These are phyloP conservation scores for Endocalyx cinctus DNA, from an alignment of 2,329 filamentous ascomycete species.

Conservation along the genomic window DNA sequence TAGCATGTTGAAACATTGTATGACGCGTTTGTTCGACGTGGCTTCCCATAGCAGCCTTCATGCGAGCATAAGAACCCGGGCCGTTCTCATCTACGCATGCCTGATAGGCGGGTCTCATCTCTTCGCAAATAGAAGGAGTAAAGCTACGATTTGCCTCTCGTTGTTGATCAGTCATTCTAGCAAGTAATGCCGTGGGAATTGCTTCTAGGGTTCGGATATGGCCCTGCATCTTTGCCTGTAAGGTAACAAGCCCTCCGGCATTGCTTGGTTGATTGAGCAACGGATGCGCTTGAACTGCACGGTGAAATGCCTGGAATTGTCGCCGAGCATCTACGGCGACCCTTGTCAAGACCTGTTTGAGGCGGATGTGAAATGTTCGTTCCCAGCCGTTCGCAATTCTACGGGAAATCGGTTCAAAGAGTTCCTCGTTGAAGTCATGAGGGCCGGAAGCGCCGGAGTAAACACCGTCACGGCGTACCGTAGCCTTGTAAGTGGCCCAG, in stretches of 20 bases:
- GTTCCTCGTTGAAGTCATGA: slow-evolving; percentile 22
- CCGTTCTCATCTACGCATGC: slow-evolving; percentile 39
- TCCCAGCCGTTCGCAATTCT: slow-evolving; percentile 23
- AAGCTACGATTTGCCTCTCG: slow-evolving; percentile 51
- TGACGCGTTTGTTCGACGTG: slow-evolving; percentile 37
- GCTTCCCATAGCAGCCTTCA: slow-evolving; percentile 44
- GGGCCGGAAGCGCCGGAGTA: slow-evolving; percentile 22
- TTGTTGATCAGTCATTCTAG: slow-evolving; percentile 39
- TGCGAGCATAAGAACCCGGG: slow-evolving; percentile 41
- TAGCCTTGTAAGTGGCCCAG: slow-evolving; percentile 53
- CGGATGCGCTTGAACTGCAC: slow-evolving; percentile 14
- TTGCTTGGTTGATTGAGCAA: slow-evolving; percentile 13
- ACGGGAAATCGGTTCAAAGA: slow-evolving; percentile 19
- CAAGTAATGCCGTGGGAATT: slow-evolving; percentile 26
- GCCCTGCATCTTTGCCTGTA: slow-evolving; percentile 32
- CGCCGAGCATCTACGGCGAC: slow-evolving; percentile 12
- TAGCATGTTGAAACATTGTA: slow-evolving; percentile 46
- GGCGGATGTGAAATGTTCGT: slow-evolving; percentile 15
- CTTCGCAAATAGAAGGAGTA: slow-evolving; percentile 38
- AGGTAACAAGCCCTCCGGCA: slow-evolving; percentile 25
- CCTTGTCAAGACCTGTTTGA: slow-evolving; percentile 16
- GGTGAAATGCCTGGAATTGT: slow-evolving; percentile 19
- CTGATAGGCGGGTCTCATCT: slow-evolving; percentile 44
- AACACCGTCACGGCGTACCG: slow-evolving; percentile 22
- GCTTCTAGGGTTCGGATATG: slow-evolving; percentile 35